Conservation (phyloP, 345 rosid genomes). For the Gossypium bickii region DNA sequence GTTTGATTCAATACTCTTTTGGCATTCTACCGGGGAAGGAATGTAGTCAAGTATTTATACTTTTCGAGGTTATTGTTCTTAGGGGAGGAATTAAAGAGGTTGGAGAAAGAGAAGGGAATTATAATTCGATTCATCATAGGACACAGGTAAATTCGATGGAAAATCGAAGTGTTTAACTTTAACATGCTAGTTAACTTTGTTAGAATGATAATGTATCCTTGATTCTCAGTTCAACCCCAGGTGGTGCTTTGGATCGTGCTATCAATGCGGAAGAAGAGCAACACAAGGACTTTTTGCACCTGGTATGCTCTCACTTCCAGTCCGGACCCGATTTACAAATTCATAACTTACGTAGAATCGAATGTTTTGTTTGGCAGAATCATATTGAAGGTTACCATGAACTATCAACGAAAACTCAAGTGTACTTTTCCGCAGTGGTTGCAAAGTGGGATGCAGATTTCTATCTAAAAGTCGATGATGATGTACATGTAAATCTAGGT, state of each 20-base stretch:
- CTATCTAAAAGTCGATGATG: slow-evolving; percentile 75
- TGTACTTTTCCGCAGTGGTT: slow-evolving; percentile 60
- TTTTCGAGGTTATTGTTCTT: slow-evolving; percentile 23
- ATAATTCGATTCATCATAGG: slow-evolving; percentile 59
- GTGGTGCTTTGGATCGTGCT: slow-evolving; percentile 68
- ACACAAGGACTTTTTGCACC: slow-evolving; percentile 59
- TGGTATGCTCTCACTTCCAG: slow-evolving; percentile 36
- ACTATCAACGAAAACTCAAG: slow-evolving; percentile 65
- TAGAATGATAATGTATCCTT: slow-evolving; percentile 16
- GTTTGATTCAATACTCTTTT: slow-evolving; percentile 24
- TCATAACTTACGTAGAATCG: not conserved
- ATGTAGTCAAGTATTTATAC: slow-evolving; percentile 9
- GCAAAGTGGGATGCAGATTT: slow-evolving; percentile 83
- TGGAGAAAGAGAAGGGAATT: slow-evolving; percentile 69
- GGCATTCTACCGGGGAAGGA: slow-evolving; percentile 2
- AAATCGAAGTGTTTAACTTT: not conserved
- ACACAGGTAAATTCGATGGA: slow-evolving; percentile 43
- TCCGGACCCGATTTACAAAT: not conserved
- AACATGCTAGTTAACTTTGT: not conserved
- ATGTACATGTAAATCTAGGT: slow-evolving; percentile 91
- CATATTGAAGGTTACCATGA: slow-evolving; percentile 76
- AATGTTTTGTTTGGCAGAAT: slow-evolving; percentile 41
- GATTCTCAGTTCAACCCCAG: slow-evolving; percentile 49
- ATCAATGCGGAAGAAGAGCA: slow-evolving; percentile 65
- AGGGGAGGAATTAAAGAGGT: slow-evolving; percentile 57